Conservation (phyloP, 306 rosid genomes). For the Cucurbita moschata region DNA sequence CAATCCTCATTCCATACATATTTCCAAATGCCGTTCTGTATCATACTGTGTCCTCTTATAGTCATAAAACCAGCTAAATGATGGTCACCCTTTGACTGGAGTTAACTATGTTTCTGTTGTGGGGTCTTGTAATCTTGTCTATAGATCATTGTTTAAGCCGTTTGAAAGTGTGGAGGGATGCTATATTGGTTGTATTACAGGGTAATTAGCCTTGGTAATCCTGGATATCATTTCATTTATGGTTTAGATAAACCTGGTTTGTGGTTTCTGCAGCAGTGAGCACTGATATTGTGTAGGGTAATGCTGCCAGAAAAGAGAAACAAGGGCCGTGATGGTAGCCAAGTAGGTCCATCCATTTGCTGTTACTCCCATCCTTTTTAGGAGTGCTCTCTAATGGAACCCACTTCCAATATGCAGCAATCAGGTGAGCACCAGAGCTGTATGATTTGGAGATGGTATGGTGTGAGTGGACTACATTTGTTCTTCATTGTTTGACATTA, state of each 20-base stretch:
- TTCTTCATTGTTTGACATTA: constrained; percentile 5
- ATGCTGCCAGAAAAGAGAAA: constrained; percentile 2
- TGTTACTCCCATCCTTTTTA: constrained; percentile 2
- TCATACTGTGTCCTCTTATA: background rate
- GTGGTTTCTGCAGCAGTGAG: constrained; percentile 3
- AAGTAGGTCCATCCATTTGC: background rate
- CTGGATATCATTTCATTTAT: background rate
- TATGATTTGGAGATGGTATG: constrained; percentile 13
- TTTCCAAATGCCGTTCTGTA: background rate
- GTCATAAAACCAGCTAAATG: background rate
- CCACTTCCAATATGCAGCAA: constrained; percentile 14
- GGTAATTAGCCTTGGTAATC: background rate
- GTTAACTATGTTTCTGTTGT: background rate
- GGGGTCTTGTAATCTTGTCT: background rate
- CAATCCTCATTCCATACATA: constrained; percentile 26
- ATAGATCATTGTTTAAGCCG: background rate
- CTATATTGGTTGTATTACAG: background rate
- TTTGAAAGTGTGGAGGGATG: background rate
- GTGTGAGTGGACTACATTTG: constrained; percentile 24
- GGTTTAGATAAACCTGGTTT: background rate
- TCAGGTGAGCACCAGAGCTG: constrained; percentile 11
- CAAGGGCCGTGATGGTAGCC: background rate
- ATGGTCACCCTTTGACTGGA: background rate
- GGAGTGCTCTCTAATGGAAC: constrained; percentile 9
- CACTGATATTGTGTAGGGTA: background rate